Conservation (phyloP, 495 filamentous ascomycete genomes). For the Aspergillus sclerotiicarbonarius region DNA sequence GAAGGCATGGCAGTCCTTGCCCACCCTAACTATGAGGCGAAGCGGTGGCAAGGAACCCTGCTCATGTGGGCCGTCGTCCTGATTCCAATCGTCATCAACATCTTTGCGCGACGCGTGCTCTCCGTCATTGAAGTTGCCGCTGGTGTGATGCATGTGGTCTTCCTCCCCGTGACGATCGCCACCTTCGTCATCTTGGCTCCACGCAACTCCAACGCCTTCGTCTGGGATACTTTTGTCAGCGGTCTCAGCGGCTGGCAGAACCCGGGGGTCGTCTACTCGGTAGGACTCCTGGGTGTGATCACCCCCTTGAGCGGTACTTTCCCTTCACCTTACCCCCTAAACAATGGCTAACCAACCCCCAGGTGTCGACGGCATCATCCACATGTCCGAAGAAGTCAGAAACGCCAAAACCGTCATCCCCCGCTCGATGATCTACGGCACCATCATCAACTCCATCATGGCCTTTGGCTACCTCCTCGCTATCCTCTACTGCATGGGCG, state of each 20-base stretch:
- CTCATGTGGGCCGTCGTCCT: conserved; percentile 45
- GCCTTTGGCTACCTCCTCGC: conserved; percentile 41
- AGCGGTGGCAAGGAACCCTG: conserved; percentile 50
- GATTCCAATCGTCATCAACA: conserved; percentile 41
- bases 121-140: conserved; percentile 46
- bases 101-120: conserved; percentile 43
- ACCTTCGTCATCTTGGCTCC: conserved; percentile 44
- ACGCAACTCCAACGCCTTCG: conserved; percentile 40
- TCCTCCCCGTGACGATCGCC: conserved; percentile 46
- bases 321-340: neutral
- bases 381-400: conserved; percentile 47
- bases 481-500: conserved; percentile 43
- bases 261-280: conserved; percentile 39
- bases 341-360: conserved; percentile 1
- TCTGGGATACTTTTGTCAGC: conserved; percentile 45
- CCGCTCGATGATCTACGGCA: conserved; percentile 38
- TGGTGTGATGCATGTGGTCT: conserved; percentile 48
- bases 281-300: conserved; percentile 36
- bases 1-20: conserved; percentile 46
- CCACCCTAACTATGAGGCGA: conserved; percentile 37
- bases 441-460: conserved; percentile 42
- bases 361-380: conserved; percentile 36
- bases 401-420: conserved; percentile 40
- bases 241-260: conserved; percentile 44
- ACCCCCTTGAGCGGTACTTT: conserved; percentile 29